Conservation (phyloP, 495 filamentous ascomycete species). For the Penicillium canariense region DNA sequence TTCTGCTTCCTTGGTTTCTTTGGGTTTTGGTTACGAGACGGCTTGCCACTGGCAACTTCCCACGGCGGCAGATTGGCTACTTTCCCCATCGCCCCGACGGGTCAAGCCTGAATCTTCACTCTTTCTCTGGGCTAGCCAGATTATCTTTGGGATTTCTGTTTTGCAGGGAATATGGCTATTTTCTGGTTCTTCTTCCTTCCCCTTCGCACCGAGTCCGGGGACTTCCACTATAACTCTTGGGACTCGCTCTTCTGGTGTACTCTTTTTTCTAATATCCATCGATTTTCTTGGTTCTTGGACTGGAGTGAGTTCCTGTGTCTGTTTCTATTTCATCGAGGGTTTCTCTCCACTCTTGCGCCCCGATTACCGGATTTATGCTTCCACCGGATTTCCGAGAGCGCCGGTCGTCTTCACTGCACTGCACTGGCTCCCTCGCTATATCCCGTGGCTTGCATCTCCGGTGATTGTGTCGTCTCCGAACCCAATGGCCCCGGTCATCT, state of each 20-base stretch:
- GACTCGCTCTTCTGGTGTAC: constrained; percentile 5
- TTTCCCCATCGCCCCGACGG: not conserved
- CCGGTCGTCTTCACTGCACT: constrained; percentile 39
- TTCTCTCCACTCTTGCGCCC: not conserved
- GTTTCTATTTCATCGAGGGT: not conserved
- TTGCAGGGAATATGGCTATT: not conserved
- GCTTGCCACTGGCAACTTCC: constrained; percentile 7
- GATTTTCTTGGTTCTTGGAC: not conserved
- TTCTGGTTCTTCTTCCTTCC: not conserved
- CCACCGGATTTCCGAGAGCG: not conserved
- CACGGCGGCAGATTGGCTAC: no score
- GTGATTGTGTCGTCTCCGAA: constrained; percentile 3
- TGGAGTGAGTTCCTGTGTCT: not conserved
- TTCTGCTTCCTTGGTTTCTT: not conserved
- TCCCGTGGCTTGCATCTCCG: not conserved
- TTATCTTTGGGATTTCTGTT: not conserved
- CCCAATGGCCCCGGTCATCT: constrained; percentile 32
- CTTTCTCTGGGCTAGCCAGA: not conserved
- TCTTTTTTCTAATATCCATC: constrained; percentile 1
- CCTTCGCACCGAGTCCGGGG: constrained; percentile 13
- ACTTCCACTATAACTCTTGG: constrained; percentile 10
- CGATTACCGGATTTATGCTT: not conserved
- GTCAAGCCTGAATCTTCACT: not conserved
- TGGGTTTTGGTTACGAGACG: not conserved
- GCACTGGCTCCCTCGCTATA: constrained; percentile 24